phyloP scores from a whole-genome alignment of 371 early-diverging fungal genomes.

The Mucor sp. region DNA sequence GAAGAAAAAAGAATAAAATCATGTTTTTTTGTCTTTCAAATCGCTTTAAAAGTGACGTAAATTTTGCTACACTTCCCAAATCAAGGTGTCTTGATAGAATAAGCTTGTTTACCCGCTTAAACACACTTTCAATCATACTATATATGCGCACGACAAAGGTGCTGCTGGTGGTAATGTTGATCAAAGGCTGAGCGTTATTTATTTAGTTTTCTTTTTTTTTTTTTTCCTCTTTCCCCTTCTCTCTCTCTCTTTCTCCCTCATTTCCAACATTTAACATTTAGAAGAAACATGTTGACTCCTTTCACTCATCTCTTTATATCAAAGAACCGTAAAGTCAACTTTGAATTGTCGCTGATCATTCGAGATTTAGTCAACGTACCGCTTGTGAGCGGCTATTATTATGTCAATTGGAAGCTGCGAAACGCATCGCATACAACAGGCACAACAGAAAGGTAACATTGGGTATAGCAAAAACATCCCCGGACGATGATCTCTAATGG shows the following conservation, averaged over 20 bases:
- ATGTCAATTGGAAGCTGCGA: slow-evolving; percentile 34
- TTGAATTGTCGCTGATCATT: slow-evolving; percentile 27
- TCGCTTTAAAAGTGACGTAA: slow-evolving; percentile 3
- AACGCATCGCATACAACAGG: slow-evolving; percentile 31
- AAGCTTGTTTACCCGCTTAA: slow-evolving; percentile 1
- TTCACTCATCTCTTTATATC: slow-evolving; percentile 31
- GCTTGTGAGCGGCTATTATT: slow-evolving; percentile 38
- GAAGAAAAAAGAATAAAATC: neutral
- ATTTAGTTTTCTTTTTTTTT: neutral
- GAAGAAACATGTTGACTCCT: slow-evolving; percentile 5
- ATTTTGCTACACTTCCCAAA: neutral
- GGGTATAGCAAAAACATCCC: no score
- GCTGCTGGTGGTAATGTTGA: neutral
- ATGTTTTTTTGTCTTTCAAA: neutral
- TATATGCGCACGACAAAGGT: neutral
- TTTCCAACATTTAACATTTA: neutral
- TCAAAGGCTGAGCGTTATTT: neutral
- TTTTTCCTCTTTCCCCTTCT: neutral
- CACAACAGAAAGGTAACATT: slow-evolving; percentile 14
- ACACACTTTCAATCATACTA: neutral
- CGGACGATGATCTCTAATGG: neutral
- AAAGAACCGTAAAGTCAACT: slow-evolving; percentile 34
- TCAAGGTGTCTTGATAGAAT: neutral
- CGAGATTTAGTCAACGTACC: slow-evolving; percentile 39
- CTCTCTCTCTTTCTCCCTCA: neutral